Conservation (phyloP, 148 eudicot genomes). For the Persicaria maculosa region DNA sequence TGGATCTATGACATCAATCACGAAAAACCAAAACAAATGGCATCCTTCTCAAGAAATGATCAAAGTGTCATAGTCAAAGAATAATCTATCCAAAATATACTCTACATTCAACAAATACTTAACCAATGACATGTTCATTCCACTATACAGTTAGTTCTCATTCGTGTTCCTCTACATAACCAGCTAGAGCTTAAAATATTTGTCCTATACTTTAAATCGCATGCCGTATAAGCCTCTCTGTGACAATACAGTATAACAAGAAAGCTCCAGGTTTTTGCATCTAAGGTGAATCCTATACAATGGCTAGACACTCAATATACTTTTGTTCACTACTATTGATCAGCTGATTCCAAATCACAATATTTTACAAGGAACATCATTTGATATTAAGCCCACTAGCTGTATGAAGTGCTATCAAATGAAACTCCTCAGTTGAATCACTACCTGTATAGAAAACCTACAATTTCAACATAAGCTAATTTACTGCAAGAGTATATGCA, state of each 20-base stretch:
- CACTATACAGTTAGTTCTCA: not conserved
- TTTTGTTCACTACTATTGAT: not conserved
- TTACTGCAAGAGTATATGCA: not conserved
- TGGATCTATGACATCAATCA: not conserved
- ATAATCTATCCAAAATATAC: not conserved
- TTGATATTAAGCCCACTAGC: not conserved
- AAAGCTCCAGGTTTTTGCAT: not conserved
- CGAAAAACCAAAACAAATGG: not conserved
- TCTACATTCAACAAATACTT: not conserved
- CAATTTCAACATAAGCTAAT: not conserved
- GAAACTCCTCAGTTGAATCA: constrained; percentile 1
- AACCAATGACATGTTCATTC: not conserved
- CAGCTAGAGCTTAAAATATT: not conserved
- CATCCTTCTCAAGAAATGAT: not conserved
- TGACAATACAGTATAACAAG: not conserved
- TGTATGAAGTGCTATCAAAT: not conserved
- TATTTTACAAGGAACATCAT: not conserved
- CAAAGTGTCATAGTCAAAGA: not conserved
- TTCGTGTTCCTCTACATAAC: not conserved
- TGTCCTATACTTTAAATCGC: not conserved
- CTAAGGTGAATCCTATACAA: not conserved
- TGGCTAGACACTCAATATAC: not conserved
- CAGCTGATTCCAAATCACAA: not conserved
- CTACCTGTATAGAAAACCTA: not conserved
- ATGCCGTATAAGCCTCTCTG: not conserved